Evolutionary conservation across 1,284 basidiomycete species (phyloP), one percentile per base, ranked within the genome.

Genomic region (Ustilago lituana): DNA sequence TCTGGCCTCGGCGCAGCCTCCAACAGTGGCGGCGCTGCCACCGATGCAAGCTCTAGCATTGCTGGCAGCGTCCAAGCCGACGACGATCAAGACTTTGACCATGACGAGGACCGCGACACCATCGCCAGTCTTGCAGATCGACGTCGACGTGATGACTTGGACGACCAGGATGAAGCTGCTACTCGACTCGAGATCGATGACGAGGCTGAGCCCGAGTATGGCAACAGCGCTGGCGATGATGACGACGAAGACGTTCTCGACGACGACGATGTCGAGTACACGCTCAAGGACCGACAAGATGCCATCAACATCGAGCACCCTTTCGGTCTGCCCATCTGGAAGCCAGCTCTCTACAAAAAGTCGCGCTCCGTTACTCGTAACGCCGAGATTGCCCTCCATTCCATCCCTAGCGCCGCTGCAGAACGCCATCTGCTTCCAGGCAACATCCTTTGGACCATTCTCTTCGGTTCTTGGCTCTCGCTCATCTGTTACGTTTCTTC

Each of bases 241-340:
- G 53, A 53, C 12, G 56, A 60, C 12, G 73, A 71, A 4, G 72
- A 71, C 8, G 58, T 56, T n/a, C 55, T 52, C 31, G 70, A 75
- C 36, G 55, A 60, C 17, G 67, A 76, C 15, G 93, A 97, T 74
- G 92, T 91, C 33, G 93, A 85, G 45, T 85, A 98, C 75, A 98
- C 95, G 0, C 85, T 98, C 72, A 94, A 91, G 83, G 94, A 98
- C 76, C 89, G 96, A 26, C 96, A 99, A 83, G 97, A 96, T 40
- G 86, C 86, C 74, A 96, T 98, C 83, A 98, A 98, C 84, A 94
- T 97, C 81, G 93, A 97, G 82, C 96, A 99, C 83, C 96, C 96
- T 7, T 98, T 99, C 83, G 96, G 96, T 86, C 87, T 99, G 70
- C 96, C 93, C 40, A 98, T 99, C 81, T 98, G 96, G 96, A 99